These are phyloP conservation scores for Wickerhamiella occidentalis DNA, from an alignment of 805 yeast species.

Conservation along the genomic window DNA sequence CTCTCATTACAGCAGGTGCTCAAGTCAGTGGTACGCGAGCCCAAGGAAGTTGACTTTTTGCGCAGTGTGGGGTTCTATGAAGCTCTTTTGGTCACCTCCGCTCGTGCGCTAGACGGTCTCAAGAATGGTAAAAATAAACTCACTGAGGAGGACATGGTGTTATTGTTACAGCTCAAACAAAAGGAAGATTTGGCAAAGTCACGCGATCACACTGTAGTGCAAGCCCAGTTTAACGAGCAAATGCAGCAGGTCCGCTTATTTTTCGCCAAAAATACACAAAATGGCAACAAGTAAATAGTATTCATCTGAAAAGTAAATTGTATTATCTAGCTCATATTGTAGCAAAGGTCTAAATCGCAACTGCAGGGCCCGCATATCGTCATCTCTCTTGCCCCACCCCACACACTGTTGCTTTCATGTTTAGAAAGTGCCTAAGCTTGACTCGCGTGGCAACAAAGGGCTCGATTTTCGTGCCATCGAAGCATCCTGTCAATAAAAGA, in stretches of 20 bases:
- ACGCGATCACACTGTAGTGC: conserved; percentile 9
- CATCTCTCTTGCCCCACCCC: not conserved
- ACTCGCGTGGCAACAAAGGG: not conserved
- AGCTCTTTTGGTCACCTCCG: conserved; percentile 18
- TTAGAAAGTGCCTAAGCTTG: not conserved
- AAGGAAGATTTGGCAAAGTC: conserved; percentile 15
- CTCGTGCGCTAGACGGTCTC: conserved; percentile 20
- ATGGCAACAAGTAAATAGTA: not conserved
- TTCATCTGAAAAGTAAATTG: not conserved
- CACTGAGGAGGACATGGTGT: conserved; percentile 16
- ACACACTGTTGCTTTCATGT: not conserved
- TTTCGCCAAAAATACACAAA: not conserved
- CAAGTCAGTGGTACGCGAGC: conserved; percentile 41
- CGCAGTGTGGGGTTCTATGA: conserved; percentile 46
- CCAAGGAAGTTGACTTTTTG: conserved; percentile 43
- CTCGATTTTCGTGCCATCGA: not conserved
- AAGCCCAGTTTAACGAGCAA: conserved; percentile 11
- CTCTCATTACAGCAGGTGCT: conserved; percentile 59
- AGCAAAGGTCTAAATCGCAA: not conserved
- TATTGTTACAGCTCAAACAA: conserved; percentile 18
- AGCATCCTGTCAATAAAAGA: not conserved
- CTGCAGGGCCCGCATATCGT: not conserved
- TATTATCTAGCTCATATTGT: not conserved
- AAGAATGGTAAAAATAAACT: conserved; percentile 17
- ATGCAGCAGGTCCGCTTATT: conserved; percentile 4